These are phyloP conservation scores for Tylopilus orsonianus DNA, from an alignment of 1,284 basidiomycete species.

Conservation along the genomic window DNA sequence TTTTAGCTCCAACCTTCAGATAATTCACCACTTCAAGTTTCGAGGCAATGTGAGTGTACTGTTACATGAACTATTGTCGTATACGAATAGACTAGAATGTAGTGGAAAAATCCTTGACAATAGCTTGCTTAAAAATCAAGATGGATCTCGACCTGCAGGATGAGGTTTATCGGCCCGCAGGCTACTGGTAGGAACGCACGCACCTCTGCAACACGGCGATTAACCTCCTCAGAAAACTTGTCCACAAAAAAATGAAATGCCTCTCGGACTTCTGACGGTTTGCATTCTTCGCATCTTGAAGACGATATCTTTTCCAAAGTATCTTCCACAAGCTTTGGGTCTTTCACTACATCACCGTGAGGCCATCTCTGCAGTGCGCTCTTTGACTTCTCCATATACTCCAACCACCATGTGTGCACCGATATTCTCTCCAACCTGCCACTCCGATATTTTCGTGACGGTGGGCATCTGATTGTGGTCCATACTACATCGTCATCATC, in stretches of 20 bases:
- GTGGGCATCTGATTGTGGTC: neutral
- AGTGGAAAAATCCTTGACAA: neutral
- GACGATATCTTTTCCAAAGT: neutral
- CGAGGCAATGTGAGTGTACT: no score
- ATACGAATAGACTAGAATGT: no score
- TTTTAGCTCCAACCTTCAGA: no score
- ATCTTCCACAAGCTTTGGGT: slow-evolving; percentile 2
- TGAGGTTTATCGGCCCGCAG: no score
- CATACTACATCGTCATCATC: neutral
- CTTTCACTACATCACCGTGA: slow-evolving; percentile 2
- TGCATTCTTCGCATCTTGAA: slow-evolving; percentile 7
- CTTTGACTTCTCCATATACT: slow-evolving; percentile 18
- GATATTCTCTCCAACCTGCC: neutral
- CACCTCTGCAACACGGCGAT: slow-evolving; percentile 10
- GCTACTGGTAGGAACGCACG: neutral
- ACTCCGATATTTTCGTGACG: slow-evolving; percentile 5
- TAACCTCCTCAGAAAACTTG: slow-evolving; percentile 10
- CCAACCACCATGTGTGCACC: slow-evolving; percentile 16
- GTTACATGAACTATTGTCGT: no score
- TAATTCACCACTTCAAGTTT: no score
- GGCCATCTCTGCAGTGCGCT: slow-evolving; percentile 3
- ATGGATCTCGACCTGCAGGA: slow-evolving; percentile 6
- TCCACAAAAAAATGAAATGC: slow-evolving; percentile 12
- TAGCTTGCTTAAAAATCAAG: slow-evolving; percentile 5
- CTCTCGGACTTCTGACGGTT: neutral